Evolutionary conservation across 2,329 filamentous ascomycete genomes (phyloP).

Genomic region (Beauveria sp.): DNA sequence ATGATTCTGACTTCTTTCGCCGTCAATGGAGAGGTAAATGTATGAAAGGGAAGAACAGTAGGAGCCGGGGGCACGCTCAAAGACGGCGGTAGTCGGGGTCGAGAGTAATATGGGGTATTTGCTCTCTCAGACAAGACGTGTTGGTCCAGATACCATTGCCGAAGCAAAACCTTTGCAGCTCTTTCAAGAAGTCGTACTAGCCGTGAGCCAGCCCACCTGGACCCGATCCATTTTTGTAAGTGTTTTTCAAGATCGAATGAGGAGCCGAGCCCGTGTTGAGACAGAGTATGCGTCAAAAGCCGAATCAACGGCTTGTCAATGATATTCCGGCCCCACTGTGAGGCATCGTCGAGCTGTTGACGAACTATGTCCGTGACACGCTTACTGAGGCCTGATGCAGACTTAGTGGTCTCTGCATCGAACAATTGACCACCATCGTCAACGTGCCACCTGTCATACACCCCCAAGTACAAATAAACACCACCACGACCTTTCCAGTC

Average conservation of each 20-base stretch:
- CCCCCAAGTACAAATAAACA: slow-evolving; percentile 64
- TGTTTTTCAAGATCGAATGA: slow-evolving; percentile 32
- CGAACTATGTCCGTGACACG: slow-evolving; percentile 86
- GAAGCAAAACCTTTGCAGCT: slow-evolving; percentile 66
- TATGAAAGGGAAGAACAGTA: slow-evolving; percentile 94
- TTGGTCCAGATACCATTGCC: slow-evolving; percentile 82
- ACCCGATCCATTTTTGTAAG: slow-evolving; percentile 57
- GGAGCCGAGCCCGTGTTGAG: slow-evolving; percentile 28
- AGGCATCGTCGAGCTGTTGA: slow-evolving; percentile 79
- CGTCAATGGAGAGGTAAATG: slow-evolving; percentile 89
- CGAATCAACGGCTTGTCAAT: slow-evolving; percentile 50
- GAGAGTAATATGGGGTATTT: slow-evolving; percentile 54
- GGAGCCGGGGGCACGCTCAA: slow-evolving; percentile 80
- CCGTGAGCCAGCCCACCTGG: slow-evolving; percentile 82
- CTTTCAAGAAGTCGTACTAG: slow-evolving; percentile 79
- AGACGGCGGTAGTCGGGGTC: slow-evolving; percentile 64
- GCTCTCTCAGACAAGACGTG: slow-evolving; percentile 56
- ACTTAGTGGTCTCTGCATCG: slow-evolving; percentile 57
- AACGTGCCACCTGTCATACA: slow-evolving; percentile 88
- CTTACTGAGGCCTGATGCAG: slow-evolving; percentile 74
- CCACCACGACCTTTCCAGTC: slow-evolving; percentile 89
- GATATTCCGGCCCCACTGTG: slow-evolving; percentile 72
- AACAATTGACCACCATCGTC: slow-evolving; percentile 74
- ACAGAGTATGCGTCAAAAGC: slow-evolving; percentile 41
- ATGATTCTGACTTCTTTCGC: slow-evolving; percentile 89